phyloP scores from a whole-genome alignment of 1,139 yeast genomes.

The Candida tropicalis region DNA sequence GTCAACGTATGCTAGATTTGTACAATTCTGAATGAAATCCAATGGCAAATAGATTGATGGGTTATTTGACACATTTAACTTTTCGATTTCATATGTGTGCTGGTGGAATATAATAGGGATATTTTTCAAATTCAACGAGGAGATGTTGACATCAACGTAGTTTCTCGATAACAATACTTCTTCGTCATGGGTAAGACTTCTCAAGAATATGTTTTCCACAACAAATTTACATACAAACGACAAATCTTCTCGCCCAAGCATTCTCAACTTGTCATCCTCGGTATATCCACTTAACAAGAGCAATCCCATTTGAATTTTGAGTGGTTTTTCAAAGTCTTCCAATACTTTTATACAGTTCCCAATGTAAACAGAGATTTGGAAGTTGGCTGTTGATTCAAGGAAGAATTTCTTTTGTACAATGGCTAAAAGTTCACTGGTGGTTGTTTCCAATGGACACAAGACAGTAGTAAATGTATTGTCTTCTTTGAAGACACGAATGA shows the following conservation, averaged over 20 bases:
- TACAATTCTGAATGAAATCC: constrained; percentile 84
- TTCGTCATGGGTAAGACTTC: constrained; percentile 68
- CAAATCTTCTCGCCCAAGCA: constrained; percentile 85
- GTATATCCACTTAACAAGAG: constrained; percentile 79
- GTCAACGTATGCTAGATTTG: constrained; percentile 65
- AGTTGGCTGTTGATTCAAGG: constrained; percentile 67
- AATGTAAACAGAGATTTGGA: constrained; percentile 75
- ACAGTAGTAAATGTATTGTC: constrained; percentile 85
- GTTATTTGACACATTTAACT: constrained; percentile 82
- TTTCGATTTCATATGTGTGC: constrained; percentile 79
- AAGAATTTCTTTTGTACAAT: constrained; percentile 77
- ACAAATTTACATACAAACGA: constrained; percentile 85
- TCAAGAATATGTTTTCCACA: constrained; percentile 69
- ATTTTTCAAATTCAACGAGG: constrained; percentile 75
- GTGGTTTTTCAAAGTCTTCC: constrained; percentile 74
- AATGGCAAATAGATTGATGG: constrained; percentile 83
- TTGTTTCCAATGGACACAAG: constrained; percentile 72
- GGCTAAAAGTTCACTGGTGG: constrained; percentile 73
- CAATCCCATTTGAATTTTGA: constrained; percentile 74
- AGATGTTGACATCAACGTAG: constrained; percentile 74
- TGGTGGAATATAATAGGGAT: constrained; percentile 84
- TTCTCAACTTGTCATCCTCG: constrained; percentile 71
- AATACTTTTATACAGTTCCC: constrained; percentile 80
- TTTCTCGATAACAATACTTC: constrained; percentile 65
- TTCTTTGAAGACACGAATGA: constrained; percentile 71